These are phyloP conservation scores for Septoria petroselini DNA, from an alignment of 2,329 filamentous ascomycete genomes.

Conservation along the genomic window DNA sequence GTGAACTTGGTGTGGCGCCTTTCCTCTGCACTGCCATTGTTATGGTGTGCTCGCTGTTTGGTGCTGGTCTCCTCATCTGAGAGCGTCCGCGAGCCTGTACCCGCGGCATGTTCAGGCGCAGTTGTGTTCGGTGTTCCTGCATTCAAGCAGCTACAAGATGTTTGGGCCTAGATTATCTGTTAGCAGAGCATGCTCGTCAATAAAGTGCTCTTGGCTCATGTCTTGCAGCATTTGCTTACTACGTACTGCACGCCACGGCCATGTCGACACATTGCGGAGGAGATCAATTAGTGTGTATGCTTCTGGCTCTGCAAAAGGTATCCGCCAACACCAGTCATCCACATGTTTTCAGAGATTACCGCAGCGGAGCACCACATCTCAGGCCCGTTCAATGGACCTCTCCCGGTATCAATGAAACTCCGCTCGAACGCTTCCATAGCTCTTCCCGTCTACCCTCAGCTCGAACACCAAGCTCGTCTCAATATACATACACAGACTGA, in stretches of 20 bases:
- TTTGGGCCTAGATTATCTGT: neutral
- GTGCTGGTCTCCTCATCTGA: constrained; percentile 44
- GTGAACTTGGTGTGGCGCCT: constrained; percentile 50
- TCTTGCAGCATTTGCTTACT: no score
- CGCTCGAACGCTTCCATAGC: constrained; percentile 55
- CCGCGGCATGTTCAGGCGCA: neutral
- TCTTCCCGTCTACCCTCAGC: constrained; percentile 71
- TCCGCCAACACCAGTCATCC: no score
- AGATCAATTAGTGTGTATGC: no score
- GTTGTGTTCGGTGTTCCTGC: neutral
- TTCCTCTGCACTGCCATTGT: constrained; percentile 53
- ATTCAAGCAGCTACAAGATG: neutral
- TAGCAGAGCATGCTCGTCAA: neutral
- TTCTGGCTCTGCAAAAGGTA: no score
- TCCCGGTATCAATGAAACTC: no score
- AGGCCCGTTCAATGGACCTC: no score
- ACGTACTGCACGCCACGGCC: no score
- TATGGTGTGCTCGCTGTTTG: constrained; percentile 53
- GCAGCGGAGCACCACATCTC: no score
- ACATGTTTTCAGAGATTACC: no score
- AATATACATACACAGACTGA: constrained; percentile 78
- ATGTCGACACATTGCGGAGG: no score
- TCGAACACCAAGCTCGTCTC: constrained; percentile 75
- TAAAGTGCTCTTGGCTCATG: no score
- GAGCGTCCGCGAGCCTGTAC: neutral